These are phyloP conservation scores for Aspergillus ibericus DNA, from an alignment of 2,329 filamentous ascomycete species.

Conservation along the genomic window DNA sequence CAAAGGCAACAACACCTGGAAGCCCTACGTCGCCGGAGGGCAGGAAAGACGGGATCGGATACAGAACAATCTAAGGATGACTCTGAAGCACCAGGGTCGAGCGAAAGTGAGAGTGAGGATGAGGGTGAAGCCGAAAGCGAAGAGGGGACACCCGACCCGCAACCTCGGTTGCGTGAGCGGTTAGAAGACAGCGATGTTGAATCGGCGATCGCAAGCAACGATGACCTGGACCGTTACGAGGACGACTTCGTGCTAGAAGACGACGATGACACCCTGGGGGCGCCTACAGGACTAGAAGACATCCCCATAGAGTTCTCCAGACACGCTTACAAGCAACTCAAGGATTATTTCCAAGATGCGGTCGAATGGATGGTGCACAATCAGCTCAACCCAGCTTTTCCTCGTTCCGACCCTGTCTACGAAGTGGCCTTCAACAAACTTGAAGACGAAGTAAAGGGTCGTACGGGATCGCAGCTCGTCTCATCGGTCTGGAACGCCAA, in stretches of 20 bases:
- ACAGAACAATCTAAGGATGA: slow-evolving; percentile 24
- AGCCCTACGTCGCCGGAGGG: slow-evolving; percentile 43
- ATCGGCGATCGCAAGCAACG: slow-evolving; percentile 27
- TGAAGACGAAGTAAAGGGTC: slow-evolving; percentile 67
- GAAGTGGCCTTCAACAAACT: slow-evolving; percentile 68
- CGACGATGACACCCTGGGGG: slow-evolving; percentile 59
- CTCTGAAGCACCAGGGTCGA: slow-evolving; percentile 13
- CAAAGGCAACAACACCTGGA: slow-evolving; percentile 45
- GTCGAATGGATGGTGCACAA: slow-evolving; percentile 82
- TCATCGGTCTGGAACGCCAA: slow-evolving; percentile 69
- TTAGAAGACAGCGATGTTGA: slow-evolving; percentile 34
- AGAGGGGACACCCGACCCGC: slow-evolving; percentile 17
- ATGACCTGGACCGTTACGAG: slow-evolving; percentile 58
- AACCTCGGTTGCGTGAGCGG: slow-evolving; percentile 14
- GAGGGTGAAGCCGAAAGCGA: slow-evolving; percentile 18
- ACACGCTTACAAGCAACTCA: slow-evolving; percentile 65
- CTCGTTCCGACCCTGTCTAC: slow-evolving; percentile 64
- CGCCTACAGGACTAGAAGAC: slow-evolving; percentile 50
- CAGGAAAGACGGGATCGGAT: slow-evolving; percentile 39
- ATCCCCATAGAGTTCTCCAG: slow-evolving; percentile 70
- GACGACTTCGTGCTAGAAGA: slow-evolving; percentile 67
- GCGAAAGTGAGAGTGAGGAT: slow-evolving; percentile 25
- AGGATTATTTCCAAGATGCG: slow-evolving; percentile 71
- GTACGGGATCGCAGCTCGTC: slow-evolving; percentile 69
- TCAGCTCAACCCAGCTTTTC: slow-evolving; percentile 71